Evolutionary conservation across 768 basidiomycete genomes (phyloP), one percentile per base, ranked within the genome.

Genomic region (Phylloporus rhodoxanthus): DNA sequence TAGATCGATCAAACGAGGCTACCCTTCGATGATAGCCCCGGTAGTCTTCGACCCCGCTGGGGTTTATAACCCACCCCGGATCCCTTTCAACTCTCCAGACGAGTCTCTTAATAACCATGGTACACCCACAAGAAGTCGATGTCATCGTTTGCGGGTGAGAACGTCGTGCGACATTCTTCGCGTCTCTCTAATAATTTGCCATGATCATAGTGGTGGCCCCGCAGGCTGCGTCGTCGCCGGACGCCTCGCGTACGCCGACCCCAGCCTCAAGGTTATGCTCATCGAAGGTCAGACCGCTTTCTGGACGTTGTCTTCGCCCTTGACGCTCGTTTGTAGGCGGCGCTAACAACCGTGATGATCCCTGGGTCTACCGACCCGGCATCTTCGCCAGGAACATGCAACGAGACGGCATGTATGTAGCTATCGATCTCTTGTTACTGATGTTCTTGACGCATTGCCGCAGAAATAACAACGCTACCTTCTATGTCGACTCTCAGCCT

Each of bases 71-170:
- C 33, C 33, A 8, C n/a, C 30, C 33, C 8, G 15, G 15, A 34
- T n/a, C n/a, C 33, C 33, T n/a, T 32, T 15, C 15, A 8, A 8
- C 30, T 34, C n/a, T 15, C 33, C 6, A 34, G 15, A 34, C 33
- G 33, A n/a, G n/a, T 34, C n/a, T 32, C 30, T 32, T 13, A 29
- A 29, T 29, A 29, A 29, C n/a, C 53, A 73, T 70, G 68, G 70
- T 69, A 51, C 82, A 82, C 60, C 81, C 81, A 50, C 76, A 83
- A 60, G 82, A 84, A 75, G 84, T 85, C 65, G 84, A 85, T 69
- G 70, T 85, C 49, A 84, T 85, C 55, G 80, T 85, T 48, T 74
- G 73, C 52, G 84, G 84, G 72, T 73, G 56, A 45, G 68, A 8
- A 30, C 43, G n/a, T 26, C 14, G 33, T 34, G n/a, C n/a, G n/a